These are phyloP conservation scores for Circinella minor DNA, from an alignment of 371 early-diverging fungal species.

Conservation along the genomic window DNA sequence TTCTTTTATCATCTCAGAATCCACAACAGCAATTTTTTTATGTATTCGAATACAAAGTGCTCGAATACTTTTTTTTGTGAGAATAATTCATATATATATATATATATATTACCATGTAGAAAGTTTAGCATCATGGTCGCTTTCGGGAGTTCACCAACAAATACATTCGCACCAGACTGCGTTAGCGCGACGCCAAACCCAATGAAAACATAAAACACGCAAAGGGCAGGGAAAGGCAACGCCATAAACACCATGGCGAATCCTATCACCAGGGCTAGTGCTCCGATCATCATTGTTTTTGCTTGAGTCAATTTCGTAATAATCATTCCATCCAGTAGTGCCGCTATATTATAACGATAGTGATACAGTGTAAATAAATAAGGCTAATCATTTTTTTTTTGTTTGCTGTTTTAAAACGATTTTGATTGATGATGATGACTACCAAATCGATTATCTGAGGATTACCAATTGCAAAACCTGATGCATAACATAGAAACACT, in stretches of 20 bases:
- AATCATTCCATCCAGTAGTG: constrained; percentile 27
- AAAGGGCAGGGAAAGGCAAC: constrained; percentile 26
- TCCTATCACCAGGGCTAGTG: constrained; percentile 13
- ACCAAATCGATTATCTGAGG: not conserved
- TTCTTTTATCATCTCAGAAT: not conserved
- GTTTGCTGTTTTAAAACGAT: not conserved
- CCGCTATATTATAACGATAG: constrained; percentile 11
- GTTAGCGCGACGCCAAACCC: constrained; percentile 27
- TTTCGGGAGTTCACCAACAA: constrained; percentile 21
- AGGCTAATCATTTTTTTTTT: too few relatives aligned
- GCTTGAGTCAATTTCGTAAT: constrained; percentile 17
- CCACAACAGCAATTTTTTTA: too few relatives aligned
- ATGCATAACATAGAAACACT: constrained; percentile 25
- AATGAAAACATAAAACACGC: constrained; percentile 22
- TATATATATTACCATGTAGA: constrained; percentile 22
- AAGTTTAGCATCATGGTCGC: constrained; percentile 31
- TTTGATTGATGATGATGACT: too few relatives aligned
- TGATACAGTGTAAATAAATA: not conserved
- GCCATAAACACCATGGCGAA: constrained; percentile 16
- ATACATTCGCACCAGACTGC: constrained; percentile 27
- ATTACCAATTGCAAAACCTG: constrained; percentile 26
- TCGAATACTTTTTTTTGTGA: too few relatives aligned
- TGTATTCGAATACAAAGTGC: too few relatives aligned
- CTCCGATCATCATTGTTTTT: constrained; percentile 20
- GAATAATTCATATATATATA: too few relatives aligned